phyloP scores from a whole-genome alignment of 73 alveolate genomes.

The Tetrahymena borealis region DNA sequence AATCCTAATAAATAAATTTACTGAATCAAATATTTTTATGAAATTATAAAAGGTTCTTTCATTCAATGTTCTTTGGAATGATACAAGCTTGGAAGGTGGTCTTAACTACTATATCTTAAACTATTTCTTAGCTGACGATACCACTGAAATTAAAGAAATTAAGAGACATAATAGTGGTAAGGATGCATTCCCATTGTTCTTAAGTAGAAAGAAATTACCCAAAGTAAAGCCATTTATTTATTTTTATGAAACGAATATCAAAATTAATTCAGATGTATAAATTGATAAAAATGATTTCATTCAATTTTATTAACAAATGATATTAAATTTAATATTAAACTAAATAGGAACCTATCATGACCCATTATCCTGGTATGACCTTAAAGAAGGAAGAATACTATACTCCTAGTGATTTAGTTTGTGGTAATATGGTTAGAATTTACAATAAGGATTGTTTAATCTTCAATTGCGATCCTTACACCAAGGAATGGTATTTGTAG shows the following conservation, averaged over 20 bases:
- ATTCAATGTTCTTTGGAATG: constrained; percentile 81
- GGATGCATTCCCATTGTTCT: constrained; percentile 85
- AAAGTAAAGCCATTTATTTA: constrained; percentile 11
- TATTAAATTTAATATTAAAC: too few species aligned
- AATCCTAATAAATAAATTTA: not conserved
- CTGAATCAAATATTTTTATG: not conserved
- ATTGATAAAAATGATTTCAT: too few species aligned
- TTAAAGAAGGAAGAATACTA: constrained; percentile 87
- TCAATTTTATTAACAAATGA: too few species aligned
- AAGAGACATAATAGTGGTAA: constrained; percentile 83
- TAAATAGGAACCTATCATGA: constrained; percentile 59
- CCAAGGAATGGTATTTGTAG: constrained; percentile 86
- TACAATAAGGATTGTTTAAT: constrained; percentile 86
- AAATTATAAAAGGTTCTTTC: constrained; percentile 32
- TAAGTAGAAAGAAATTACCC: constrained; percentile 85
- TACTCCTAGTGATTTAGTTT: constrained; percentile 70
- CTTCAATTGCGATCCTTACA: constrained; percentile 89
- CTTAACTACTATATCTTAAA: constrained; percentile 81
- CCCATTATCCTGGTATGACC: constrained; percentile 92
- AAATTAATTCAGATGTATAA: too few species aligned
- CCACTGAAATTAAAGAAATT: constrained; percentile 88
- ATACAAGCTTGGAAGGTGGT: constrained; percentile 85
- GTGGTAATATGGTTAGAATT: constrained; percentile 76
- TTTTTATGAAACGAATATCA: too few species aligned
- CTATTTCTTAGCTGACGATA: constrained; percentile 81